Evolutionary conservation across 768 basidiomycete species (phyloP), one percentile per base, ranked within the genome.

Genomic region (Asterophora parasitica): DNA sequence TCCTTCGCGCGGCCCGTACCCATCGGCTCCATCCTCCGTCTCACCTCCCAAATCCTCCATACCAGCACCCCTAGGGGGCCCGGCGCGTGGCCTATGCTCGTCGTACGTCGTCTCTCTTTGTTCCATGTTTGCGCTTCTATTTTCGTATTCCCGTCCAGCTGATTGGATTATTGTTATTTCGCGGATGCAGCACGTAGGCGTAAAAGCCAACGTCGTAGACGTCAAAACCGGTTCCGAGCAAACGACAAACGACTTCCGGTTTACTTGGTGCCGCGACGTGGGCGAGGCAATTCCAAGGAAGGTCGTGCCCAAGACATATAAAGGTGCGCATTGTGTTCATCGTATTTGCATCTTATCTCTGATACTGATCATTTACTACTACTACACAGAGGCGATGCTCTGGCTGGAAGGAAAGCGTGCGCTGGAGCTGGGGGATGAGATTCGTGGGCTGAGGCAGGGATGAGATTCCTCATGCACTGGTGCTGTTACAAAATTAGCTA

Each of bases 371-470:
- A 47, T 56, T 48, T 46, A 59, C 52, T 49, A n/a, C n/a, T n/a
- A n/a, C n/a, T n/a, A n/a, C 30, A 31, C 65, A 83, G 91, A 92
- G 61, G 82, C 86, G 5, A 92, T 93, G 88, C 65, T 81, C 19
- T 92, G 88, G 83, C 66, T 92, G 17, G 89, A 92, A 62, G 88
- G 84, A 0, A 79, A 77, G 49, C 72, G 89, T 4, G 81, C 87
- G 2, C 68, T 90, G 6, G 82, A 83, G 58, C 65, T 87, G 36
- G 86, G 86, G 3, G 74, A 75, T 27, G 79, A 83, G 57, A 87
- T 91, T 27, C 58, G 71, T 35, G 67, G 65, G 7, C 15, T 57
- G 36, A 53, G 59, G 43, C 47, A 39, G 23, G 6, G 23, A 6
- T 23, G 23, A 23, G 23, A 23, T 23, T n/a, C n/a, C n/a, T n/a